Evolutionary conservation across 352 stramenopile genomes (phyloP), one percentile per base, ranked within the genome.

Genomic region (Phytophthora citrophthora): DNA sequence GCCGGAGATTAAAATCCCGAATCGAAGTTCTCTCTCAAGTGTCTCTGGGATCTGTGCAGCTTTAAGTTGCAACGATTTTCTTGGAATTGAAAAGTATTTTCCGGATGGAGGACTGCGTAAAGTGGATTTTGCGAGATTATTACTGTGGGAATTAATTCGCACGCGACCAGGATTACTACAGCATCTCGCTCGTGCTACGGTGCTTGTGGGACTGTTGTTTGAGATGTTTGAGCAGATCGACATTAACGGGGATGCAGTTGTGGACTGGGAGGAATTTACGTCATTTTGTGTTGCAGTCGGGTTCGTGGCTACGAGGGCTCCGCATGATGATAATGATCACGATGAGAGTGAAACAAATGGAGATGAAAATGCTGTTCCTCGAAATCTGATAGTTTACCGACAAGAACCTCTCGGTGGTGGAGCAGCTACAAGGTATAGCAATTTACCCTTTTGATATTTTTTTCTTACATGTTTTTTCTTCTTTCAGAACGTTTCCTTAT

Each of bases 231-330:
- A 92, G 16, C 80, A 92, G 45, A 92, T 92, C 45, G 88, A 96
- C 34, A 91, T 96, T 61, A 94, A 94, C 32, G 88, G 88, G 1
- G 86, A 96, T 56, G 71, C 66, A 0, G 23, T 73, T 4, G 82
- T 96, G 16, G 83, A 93, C 36, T 96, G 88, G 88, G 86, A 96
- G 47, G 88, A 96, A 61, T 94, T 96, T 58, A 92, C 86, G 36
- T 88, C 83, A 0, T 91, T 93, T 59, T 93, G 85, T 47, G 79
- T 93, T 5, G 78, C 78, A 34, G 44, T 90, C 2, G 88, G 86
- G 13, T 74, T 90, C 9, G 74, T 90, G 5, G 72, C 76, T 2
- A 88, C 82, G 5, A 67, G 75, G 9, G 54, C 44, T 12, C 50
- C 40, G 0, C 55, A 72, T 4, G 54, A 68, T 8, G 62, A 72